Evolutionary conservation across 225 moss, liverwort and hornwort genomes (phyloP).

Genomic region (Marchantia paleacea): DNA sequence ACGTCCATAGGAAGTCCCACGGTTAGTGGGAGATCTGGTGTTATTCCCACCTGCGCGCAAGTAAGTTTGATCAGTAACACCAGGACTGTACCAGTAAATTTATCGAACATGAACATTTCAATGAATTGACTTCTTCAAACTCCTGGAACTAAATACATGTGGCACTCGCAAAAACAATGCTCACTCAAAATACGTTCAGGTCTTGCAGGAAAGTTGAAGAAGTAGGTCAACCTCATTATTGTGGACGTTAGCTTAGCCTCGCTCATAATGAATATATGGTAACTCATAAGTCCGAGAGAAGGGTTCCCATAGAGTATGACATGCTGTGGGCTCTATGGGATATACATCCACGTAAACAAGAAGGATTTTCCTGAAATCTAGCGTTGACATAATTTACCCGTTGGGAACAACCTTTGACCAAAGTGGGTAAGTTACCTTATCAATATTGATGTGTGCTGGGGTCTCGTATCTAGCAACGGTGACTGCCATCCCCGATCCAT

Average conservation of each 20-base stretch:
- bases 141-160: too few species aligned
- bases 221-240: not conserved
- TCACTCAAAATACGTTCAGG: too few species aligned
- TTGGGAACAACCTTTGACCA: not conserved
- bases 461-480: constrained; percentile 96
- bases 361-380: too few species aligned
- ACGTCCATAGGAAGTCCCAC: constrained; percentile 72
- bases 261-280: too few species aligned
- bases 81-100: too few species aligned
- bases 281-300: not conserved
- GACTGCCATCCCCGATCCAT: constrained; percentile 99
- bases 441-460: constrained; percentile 91
- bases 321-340: too few species aligned
- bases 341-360: too few species aligned
- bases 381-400: not conserved
- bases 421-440: constrained; percentile 57
- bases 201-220: not conserved
- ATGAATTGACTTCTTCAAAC: too few species aligned
- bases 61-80: too few species aligned
- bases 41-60: constrained; percentile 79
- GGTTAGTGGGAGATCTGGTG: constrained; percentile 72
- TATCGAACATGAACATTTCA: too few species aligned
- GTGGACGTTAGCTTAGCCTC: not conserved
- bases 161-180: too few species aligned
- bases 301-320: too few species aligned